Evolutionary conservation across 2,329 filamentous ascomycete genomes (phyloP), one percentile per base, ranked within the genome.

Genomic region (Myriosclerotinia scirpicola): DNA sequence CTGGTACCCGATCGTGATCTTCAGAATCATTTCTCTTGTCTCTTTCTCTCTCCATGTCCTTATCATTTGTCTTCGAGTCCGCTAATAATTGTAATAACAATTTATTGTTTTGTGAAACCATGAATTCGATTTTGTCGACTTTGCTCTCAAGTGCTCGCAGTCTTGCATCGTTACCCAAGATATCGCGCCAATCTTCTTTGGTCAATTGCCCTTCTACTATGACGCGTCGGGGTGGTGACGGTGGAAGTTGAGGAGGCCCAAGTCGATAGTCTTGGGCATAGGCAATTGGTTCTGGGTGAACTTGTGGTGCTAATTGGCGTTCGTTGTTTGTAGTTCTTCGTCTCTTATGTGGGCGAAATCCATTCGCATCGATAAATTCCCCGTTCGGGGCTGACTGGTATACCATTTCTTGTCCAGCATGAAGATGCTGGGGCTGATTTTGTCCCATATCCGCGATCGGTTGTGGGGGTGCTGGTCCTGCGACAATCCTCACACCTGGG

Each of bases 41-140:
- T 12, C 69, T 68, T 61, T 73, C 72, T 64, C 70, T 65, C 20
- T 75, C 74, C 61, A 71, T 72, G 26, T 55, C 69, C 46, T 65
- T 65, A 30, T 65, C 63, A 38, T 65, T 48, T 4, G 22, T 34
- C 42, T 61, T 72, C 61, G 74, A 71, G 38, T 71, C 73, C 61
- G 70, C 68, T 2, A 76, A 65, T 14, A 76, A 61, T 68, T 76
- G 74, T 42, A 75, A 56, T 11, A 76, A 63, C 11, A 76, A 67
- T 55, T 76, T 76, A 62, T 76, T 76, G 46, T 76, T 76, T 63
- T 76, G 75, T 8, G 70, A 68, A 14, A 75, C 73, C 12, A 76
- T 68, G 7, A 73, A 46, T 67, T 76, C 75, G 42, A 76, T 76
- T 53, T 71, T 75, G 20, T 76, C 75, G 36, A 76, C 69, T 67